A percentile compares a stretch with the other conserved stretches of the same genome.
These are phyloP conservation scores for Rubroboletus satanas DNA, from an alignment of 768 basidiomycete genomes.

Conservation along the genomic window DNA sequence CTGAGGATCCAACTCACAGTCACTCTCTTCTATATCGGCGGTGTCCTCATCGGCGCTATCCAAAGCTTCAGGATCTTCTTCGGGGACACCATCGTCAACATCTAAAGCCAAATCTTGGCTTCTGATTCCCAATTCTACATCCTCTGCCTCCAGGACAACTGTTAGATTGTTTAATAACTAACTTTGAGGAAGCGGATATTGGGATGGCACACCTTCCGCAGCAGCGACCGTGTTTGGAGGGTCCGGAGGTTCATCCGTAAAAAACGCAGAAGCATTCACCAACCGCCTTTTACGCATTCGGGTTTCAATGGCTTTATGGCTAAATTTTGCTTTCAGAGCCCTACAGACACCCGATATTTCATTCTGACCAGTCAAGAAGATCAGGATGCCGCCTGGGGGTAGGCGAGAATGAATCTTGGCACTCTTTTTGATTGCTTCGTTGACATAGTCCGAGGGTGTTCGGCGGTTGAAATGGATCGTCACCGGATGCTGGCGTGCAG, in stretches of 20 bases:
- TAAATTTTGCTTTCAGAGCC: slow-evolving; percentile 75
- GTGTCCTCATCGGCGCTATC: slow-evolving; percentile 69
- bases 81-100: slow-evolving; percentile 55
- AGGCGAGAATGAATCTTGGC: slow-evolving; percentile 88
- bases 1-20: slow-evolving; percentile 43
- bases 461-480: slow-evolving; percentile 90
- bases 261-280: slow-evolving; percentile 26
- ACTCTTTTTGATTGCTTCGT: slow-evolving; percentile 86
- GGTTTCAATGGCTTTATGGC: slow-evolving; percentile 56
- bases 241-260: slow-evolving; percentile 23
- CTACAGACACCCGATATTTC: slow-evolving; percentile 87
- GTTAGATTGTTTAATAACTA: neutral
- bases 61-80: slow-evolving; percentile 70
- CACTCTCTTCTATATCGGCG: slow-evolving; percentile 56
- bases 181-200: neutral
- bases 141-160: slow-evolving; percentile 81
- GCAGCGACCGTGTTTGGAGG: slow-evolving; percentile 13
- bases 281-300: slow-evolving; percentile 39
- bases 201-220: slow-evolving; percentile 14
- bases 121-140: slow-evolving; percentile 61
- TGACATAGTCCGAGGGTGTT: slow-evolving; percentile 83
- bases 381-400: slow-evolving; percentile 88
- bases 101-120: slow-evolving; percentile 59
- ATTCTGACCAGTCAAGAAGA: slow-evolving; percentile 94
- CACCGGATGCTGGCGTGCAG: slow-evolving; percentile 91